Evolutionary conservation across 306 rosid species (phyloP), one percentile per base, ranked within the genome.

Genomic region (Cucumis cinereus): DNA sequence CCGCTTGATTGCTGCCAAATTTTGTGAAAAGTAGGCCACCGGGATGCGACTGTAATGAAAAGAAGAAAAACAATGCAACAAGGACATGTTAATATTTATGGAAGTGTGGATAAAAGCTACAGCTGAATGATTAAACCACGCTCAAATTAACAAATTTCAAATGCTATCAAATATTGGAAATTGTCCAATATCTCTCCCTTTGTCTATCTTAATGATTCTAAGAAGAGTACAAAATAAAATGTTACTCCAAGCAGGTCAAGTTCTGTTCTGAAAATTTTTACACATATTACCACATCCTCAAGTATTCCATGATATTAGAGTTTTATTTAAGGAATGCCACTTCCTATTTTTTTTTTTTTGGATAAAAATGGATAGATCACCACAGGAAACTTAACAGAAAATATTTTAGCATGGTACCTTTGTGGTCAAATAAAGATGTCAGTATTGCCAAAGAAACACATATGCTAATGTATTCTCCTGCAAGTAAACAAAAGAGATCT

Each of bases 1-100:
- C 99, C 80, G 99, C 92, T 83, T 95, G 99, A 77, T 88, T 95
- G 90, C 99, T 83, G 73, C 98, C 97, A n/a, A 95, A 92, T 85
- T 95, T 95, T 0, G 99, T 95, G 88, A 95, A 95, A 83, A 95
- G 96, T 73, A 95, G 80, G 85, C 99, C 98, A 63, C 99, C n/a
- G n/a, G n/a, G n/a, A n/a, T n/a, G n/a, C n/a, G n/a, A n/a, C n/a
- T n/a, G n/a, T n/a, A n/a, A n/a, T 77, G 47, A 47, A 83, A 79
- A 74, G 56, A 15, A 81, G 62, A 75, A 43, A 28, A 52, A 53
- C 8, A 11, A 55, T 5, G n/a, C 64, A 20, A 22, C 28, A 16
- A 26, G 76, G 76, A 50, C 76, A 49, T 50, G 14, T 28, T 71
- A 47, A 71, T 16, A 28, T 15, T 71, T 35, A 71, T 16, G 23